Evolutionary conservation across 108 stramenopile genomes (phyloP).

Genomic region (Cyclostephanos tholiformis): DNA sequence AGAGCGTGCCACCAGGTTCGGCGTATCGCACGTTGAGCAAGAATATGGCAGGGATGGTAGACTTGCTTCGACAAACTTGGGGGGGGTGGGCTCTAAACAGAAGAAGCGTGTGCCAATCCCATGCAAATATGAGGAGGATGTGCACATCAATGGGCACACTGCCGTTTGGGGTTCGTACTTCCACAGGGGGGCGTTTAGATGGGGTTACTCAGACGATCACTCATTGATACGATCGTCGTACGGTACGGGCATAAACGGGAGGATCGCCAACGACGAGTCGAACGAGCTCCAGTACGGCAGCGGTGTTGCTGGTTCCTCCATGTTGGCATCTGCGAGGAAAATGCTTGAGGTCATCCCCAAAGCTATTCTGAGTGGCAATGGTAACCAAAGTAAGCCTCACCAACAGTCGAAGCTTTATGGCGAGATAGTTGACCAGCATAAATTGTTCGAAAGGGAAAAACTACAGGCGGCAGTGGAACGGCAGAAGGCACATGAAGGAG

Average conservation of each 20-base stretch:
- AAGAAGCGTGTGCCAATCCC: constrained; percentile 54
- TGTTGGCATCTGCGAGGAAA: constrained; percentile 80
- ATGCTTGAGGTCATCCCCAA: constrained; percentile 78
- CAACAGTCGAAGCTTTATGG: constrained; percentile 86
- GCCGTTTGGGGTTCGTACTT: constrained; percentile 98
- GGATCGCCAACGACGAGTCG: constrained; percentile 91
- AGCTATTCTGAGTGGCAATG: constrained; percentile 8
- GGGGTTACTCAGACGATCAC: constrained; percentile 99
- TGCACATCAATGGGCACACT: constrained; percentile 87
- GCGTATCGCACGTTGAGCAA: constrained; percentile 68
- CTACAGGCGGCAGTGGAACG: constrained; percentile 72
- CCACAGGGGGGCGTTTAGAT: constrained; percentile 86
- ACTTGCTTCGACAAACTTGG: constrained; percentile 49
- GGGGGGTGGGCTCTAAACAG: constrained; percentile 43
- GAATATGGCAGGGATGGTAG: constrained; percentile 90
- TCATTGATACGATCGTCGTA: constrained; percentile 87
- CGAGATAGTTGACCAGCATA: constrained; percentile 70
- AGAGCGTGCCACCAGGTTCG: constrained; percentile 78
- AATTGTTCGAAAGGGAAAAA: constrained; percentile 79
- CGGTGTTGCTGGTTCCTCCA: constrained; percentile 77
- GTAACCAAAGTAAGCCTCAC: constrained; percentile 41
- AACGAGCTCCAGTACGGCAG: constrained; percentile 78
- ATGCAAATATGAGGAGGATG: constrained; percentile 98
- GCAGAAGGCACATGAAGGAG: constrained; percentile 50
- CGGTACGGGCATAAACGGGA: constrained; percentile 93